Evolutionary conservation across 495 filamentous ascomycete genomes (phyloP), one percentile per base, ranked within the genome.

Genomic region (Penicillium cataractarum): DNA sequence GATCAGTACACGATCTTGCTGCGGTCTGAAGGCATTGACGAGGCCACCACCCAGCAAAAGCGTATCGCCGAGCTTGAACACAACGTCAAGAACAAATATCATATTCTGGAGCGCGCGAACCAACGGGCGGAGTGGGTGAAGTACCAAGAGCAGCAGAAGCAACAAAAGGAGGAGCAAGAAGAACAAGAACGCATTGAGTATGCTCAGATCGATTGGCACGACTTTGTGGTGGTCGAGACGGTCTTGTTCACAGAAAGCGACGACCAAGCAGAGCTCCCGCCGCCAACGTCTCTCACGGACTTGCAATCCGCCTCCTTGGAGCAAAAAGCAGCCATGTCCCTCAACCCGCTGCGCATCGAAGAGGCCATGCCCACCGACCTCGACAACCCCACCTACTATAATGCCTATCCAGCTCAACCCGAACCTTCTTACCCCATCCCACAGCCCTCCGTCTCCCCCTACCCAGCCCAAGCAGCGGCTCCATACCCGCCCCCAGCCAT

Each of bases 121-220:
- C 84, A 91, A 70, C 82, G 95, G 46, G 92, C 92, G 2, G 92
- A 96, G 65, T 98, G 91, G 86, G 83, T 89, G 57, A 92, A 90
- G 71, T 90, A 87, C 70, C 89, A 93, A 71, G 89, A 93, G 64
- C 83, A 89, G 57, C 91, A 97, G 75, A 96, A 94, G 74, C 84
- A 87, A 58, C 90, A 92, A 81, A 90, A 95, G 65, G 93, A 97
- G 67, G 92, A 96, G 68, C 86, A 93, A 63, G 89, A 89, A 48
- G 92, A 96, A 72, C 87, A 90, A 67, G 92, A 97, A 74, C 86
- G 87, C 57, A 75, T 96, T 22, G 86, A 91, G 63, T 98, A 94
- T 69, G 89, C 90, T 9, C 89, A 94, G 68, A 95, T 99, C 65
- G 95, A 99, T 72, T 99, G 95, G 95, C 92, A 97, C 68, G 95